Evolutionary conservation across 768 basidiomycete species (phyloP), one percentile per base, ranked within the genome.

Genomic region (Leccinellum luteum): DNA sequence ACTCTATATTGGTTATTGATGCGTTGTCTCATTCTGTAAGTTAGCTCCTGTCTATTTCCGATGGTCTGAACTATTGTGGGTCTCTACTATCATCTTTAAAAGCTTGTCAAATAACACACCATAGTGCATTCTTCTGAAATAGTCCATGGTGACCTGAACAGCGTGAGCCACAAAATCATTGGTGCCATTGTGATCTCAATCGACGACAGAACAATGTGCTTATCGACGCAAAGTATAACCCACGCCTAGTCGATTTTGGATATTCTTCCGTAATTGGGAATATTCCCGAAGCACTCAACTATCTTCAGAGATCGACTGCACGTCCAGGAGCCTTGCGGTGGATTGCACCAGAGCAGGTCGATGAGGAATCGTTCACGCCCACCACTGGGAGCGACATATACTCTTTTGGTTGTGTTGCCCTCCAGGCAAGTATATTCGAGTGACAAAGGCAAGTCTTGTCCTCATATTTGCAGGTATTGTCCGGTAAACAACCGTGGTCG

Each of bases 181-280:
- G 4, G 4, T 7, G 6, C 25, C 5, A 23, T 23, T 4, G 4
- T 27, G 15, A 25, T 31, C 43, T 31, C n/a, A 51, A 17, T 23
- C 5, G 2, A 23, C 5, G 14, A 28, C 21, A 56, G 55, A 51
- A 56, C 6, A 56, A 56, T 13, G 55, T 56, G 28, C 55, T 56
- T 27, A 35, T 56, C 17, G 55, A 51, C 14, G 49, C 14, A 14
- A 21, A 32, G 1, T n/a, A 34, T 34, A 34, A 6, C 5, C 14
- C 34, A 15, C 34, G 34, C 12, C 34, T 34, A 34, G 34, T 34
- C 4, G 25, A 25, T 25, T 25, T 25, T 2, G 2, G 25, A 25
- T 25, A 25, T 25, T 4, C 25, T 30, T 48, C 47, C 27, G 15
- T 48, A 2, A 14, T 28, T 23, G 47, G 47, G 6, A 15, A 30